Conservation (phyloP, 305 asterid species). For the Ilex paraguariensis region DNA sequence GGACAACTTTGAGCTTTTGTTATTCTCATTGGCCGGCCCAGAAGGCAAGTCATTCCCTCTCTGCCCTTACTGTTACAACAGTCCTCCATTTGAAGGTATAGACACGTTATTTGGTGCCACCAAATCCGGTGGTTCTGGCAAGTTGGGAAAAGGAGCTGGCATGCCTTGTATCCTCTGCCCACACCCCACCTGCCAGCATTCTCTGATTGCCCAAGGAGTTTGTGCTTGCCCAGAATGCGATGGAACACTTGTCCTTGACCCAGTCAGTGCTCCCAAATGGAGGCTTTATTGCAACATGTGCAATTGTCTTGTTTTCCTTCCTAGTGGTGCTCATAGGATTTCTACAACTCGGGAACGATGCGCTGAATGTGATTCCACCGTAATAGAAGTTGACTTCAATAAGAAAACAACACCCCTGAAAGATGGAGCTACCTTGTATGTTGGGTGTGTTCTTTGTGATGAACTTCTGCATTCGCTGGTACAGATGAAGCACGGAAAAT, state of each 20-base stretch:
- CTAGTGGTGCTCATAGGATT: constrained; percentile 87
- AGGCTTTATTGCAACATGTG: constrained; percentile 82
- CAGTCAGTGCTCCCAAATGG: constrained; percentile 88
- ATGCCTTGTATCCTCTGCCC: constrained; percentile 97
- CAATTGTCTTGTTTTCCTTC: constrained; percentile 79
- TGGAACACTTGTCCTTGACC: constrained; percentile 85
- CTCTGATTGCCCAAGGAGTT: constrained; percentile 77
- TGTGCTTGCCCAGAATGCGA: constrained; percentile 94
- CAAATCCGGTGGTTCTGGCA: constrained; percentile 39
- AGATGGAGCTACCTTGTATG: constrained; percentile 67
- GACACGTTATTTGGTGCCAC: constrained; percentile 53
- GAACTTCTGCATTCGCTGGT: constrained; percentile 77
- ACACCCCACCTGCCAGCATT: constrained; percentile 82
- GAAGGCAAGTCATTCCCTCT: constrained; percentile 82
- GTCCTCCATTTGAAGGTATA: constrained; percentile 82
- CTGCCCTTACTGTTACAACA: constrained; percentile 88
- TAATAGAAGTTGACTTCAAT: constrained; percentile 84
- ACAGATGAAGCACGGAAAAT: constrained; percentile 86
- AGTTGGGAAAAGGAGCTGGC: constrained; percentile 76
- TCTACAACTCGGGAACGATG: constrained; percentile 68
- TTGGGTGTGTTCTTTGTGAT: constrained; percentile 83
- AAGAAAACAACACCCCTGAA: constrained; percentile 84
- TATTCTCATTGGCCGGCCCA: constrained; percentile 72
- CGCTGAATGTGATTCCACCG: constrained; percentile 72
- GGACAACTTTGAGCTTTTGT: constrained; percentile 83